Percentiles rank a stretch among this genome's conserved stretches.
phyloP scores from a whole-genome alignment of 176 grass and related monocot species.

The Carex kokanica region DNA sequence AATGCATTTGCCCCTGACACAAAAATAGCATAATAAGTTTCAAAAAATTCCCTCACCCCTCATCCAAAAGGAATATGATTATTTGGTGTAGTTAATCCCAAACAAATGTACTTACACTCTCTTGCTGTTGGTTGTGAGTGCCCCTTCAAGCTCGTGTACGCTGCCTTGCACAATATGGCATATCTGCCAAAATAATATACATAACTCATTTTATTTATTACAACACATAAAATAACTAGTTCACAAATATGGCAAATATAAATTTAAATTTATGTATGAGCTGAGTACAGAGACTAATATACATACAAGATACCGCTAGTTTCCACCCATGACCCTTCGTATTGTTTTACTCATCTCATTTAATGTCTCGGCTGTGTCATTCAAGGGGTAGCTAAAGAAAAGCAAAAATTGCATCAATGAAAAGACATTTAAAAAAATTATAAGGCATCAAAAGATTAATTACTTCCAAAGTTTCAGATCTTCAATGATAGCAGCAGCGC shows the following conservation, averaged over 20 bases:
- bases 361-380: conserved; percentile 48
- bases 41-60: neutral
- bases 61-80: neutral
- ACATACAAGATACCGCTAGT: conserved; percentile 47
- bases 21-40: conserved; percentile 16
- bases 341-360: conserved; percentile 38
- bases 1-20: conserved; percentile 72
- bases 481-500: conserved; percentile 37
- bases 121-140: conserved; percentile 21
- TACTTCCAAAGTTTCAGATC: conserved; percentile 36
- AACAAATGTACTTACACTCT: conserved; percentile 38
- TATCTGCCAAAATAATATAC: conserved; percentile 27
- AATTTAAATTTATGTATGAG: neutral
- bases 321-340: conserved; percentile 43
- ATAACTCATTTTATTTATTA: neutral
- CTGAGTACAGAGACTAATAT: neutral
- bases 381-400: conserved; percentile 42
- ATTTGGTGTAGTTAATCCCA: neutral
- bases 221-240: neutral
- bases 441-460: neutral
- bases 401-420: conserved; percentile 1
- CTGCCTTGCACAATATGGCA: conserved; percentile 46
- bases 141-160: conserved; percentile 37
- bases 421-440: conserved; percentile 12
- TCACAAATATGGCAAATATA: neutral